Conservation (phyloP, 352 stramenopile species). For the Pythium utonaiense region DNA sequence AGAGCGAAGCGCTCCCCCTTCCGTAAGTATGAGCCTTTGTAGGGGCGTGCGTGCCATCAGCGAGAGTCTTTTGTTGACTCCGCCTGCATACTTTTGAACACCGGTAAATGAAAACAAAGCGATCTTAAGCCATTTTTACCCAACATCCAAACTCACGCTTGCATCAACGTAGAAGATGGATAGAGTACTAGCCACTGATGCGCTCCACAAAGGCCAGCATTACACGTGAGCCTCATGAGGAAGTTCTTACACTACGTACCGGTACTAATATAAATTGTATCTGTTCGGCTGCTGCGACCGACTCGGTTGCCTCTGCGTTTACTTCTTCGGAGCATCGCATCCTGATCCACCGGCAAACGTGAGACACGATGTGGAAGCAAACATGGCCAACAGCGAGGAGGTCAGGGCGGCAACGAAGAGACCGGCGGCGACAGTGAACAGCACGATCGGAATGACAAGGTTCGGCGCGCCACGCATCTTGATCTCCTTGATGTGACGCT, state of each 20-base stretch:
- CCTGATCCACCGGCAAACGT: constrained; percentile 23
- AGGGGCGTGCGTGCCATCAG: background rate
- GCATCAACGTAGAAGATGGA: too few relatives aligned
- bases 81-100: background rate
- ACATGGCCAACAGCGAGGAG: constrained; percentile 19
- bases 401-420: constrained; percentile 22
- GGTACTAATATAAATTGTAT: too few relatives aligned
- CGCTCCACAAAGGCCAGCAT: too few relatives aligned
- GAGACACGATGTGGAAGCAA: constrained; percentile 25
- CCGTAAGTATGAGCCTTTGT: background rate
- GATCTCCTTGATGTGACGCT: constrained; percentile 26
- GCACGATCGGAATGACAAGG: constrained; percentile 20
- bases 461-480: constrained; percentile 22
- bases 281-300: too few relatives aligned
- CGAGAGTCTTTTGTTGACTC: too few relatives aligned
- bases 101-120: too few relatives aligned
- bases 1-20: background rate
- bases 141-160: too few relatives aligned
- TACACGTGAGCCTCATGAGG: too few relatives aligned
- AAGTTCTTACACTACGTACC: too few relatives aligned
- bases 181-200: too few relatives aligned
- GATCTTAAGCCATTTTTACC: too few relatives aligned
- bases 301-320: too few relatives aligned
- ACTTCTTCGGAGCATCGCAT: constrained; percentile 3
- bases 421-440: constrained; percentile 7